These are phyloP conservation scores for Phytomonas francai DNA, from an alignment of 208 protist genomes.

Conservation along the genomic window DNA sequence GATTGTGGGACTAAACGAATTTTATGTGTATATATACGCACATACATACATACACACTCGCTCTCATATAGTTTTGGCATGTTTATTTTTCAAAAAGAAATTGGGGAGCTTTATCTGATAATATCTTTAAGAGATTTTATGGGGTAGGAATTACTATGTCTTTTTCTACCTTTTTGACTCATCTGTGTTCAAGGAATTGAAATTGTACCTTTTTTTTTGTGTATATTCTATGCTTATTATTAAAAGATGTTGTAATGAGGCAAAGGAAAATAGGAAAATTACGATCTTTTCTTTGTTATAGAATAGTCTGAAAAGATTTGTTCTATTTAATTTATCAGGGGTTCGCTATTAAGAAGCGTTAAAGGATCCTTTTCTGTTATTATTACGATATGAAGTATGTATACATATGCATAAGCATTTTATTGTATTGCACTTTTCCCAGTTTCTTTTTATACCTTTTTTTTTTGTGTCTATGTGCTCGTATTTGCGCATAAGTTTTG, in stretches of 20 bases:
- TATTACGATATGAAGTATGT: neutral
- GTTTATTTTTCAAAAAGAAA: no score
- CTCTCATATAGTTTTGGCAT: no score
- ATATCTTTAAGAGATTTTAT: neutral
- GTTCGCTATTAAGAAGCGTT: neutral
- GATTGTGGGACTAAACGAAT: neutral
- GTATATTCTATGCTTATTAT: neutral
- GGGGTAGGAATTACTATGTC: neutral
- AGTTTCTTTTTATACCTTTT: slow-evolving; percentile 3
- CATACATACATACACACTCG: neutral
- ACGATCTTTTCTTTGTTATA: neutral
- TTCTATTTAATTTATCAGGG: neutral
- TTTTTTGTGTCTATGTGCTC: neutral
- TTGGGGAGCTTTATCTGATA: no score
- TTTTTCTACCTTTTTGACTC: neutral
- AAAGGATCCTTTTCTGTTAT: neutral
- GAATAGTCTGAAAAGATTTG: neutral
- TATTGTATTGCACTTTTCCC: neutral
- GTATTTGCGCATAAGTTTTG: neutral
- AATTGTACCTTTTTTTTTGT: neutral
- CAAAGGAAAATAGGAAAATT: neutral
- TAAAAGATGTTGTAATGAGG: neutral
- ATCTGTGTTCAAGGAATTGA: neutral
- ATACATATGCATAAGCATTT: neutral
- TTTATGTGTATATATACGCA: neutral